Percentiles rank a stretch among this genome's conserved stretches.
Evolutionary conservation across 2,329 filamentous ascomycete genomes (phyloP).

Genomic region (Aspergillus awamori): DNA sequence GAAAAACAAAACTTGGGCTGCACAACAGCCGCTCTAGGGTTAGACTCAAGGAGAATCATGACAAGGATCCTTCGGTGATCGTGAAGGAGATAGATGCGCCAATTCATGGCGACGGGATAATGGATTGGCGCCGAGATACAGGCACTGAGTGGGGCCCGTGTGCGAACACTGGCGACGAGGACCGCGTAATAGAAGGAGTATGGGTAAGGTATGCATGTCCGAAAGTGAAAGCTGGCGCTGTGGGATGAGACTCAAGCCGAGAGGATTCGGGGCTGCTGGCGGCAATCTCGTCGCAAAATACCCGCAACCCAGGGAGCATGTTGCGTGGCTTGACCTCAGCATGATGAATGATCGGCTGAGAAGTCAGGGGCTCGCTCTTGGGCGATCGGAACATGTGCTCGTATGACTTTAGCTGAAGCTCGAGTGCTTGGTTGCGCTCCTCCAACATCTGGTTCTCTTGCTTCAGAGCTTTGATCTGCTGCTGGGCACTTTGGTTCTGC

Average conservation of each 20-base stretch:
- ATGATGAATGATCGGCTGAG: constrained; percentile 29
- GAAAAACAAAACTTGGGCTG: constrained; percentile 7
- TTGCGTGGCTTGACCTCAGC: constrained; percentile 36
- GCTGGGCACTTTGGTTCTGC: constrained; percentile 39
- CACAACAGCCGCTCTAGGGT: constrained; percentile 13
- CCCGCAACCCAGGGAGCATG: constrained; percentile 40
- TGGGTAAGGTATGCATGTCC: constrained; percentile 33
- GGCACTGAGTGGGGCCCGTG: constrained; percentile 32
- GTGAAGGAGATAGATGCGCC: not conserved
- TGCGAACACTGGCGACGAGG: constrained; percentile 40
- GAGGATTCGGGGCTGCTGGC: constrained; percentile 29
- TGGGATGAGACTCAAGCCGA: constrained; percentile 27
- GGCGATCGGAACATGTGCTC: constrained; percentile 43
- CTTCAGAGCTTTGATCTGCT: constrained; percentile 38
- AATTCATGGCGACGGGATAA: constrained; percentile 28
- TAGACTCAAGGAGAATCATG: constrained; percentile 19
- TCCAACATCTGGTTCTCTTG: constrained; percentile 40
- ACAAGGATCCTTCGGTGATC: not conserved
- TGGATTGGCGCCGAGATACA: constrained; percentile 33
- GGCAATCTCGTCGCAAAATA: constrained; percentile 39
- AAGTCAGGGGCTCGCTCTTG: constrained; percentile 35
- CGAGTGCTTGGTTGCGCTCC: constrained; percentile 40
- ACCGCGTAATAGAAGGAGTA: constrained; percentile 40
- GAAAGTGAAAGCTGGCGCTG: constrained; percentile 33
- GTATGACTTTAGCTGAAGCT: constrained; percentile 43